Base-by-base conservation (phyloP, 495 filamentous ascomycete species). In the Cairneyella variabilis region DNA sequence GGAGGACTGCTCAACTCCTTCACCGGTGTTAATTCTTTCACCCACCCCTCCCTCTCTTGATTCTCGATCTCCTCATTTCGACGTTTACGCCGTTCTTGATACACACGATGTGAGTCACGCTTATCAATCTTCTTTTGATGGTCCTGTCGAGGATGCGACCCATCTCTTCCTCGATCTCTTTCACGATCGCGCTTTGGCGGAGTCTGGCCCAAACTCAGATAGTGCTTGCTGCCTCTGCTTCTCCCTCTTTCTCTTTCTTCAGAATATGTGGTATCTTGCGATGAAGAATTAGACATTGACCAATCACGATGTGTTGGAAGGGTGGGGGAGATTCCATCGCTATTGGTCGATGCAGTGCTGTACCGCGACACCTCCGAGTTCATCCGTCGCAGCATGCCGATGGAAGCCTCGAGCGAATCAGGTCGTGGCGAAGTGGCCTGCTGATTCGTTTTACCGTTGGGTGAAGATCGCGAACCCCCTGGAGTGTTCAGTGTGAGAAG, bases 21-120 rank as follows among this genome's bases (percentile, higher is more conserved):
- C 9, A 46, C 40, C 6, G 51, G 51, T 7, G 51, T 46, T 3
- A 45, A 30, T 16, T 53, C 40, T 23, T 46, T 53, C 3, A 10
- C 16, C n/a, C 28, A 17, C 26, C 36, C 45, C 17, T 40, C 36
- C 11, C 22, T 32, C 9, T 42, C 39, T 3, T 42, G 23, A 3
- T 17, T 10, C 3, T 51, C 27, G 8, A 52, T 8, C 8, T 36
- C 26, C 38, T 49, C 46, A 25, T 25, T 38, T 21, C 16, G 2
- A 11, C 39, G 8, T 16, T 42, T 37, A 10, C 21, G 27, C 30
- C 41, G 2, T 20, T 46, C 38, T 39, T 45, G 22, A 20, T 44
- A 43, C 6, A 56, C 16, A n/a, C 14, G 10, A 21, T 30, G 21
- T n/a, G 40, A 36, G 1, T 53, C 51, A 11, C 40, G 16, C 14